Base-by-base conservation (phyloP, 352 stramenopile species). In the Salisapilia sapeloensis region DNA sequence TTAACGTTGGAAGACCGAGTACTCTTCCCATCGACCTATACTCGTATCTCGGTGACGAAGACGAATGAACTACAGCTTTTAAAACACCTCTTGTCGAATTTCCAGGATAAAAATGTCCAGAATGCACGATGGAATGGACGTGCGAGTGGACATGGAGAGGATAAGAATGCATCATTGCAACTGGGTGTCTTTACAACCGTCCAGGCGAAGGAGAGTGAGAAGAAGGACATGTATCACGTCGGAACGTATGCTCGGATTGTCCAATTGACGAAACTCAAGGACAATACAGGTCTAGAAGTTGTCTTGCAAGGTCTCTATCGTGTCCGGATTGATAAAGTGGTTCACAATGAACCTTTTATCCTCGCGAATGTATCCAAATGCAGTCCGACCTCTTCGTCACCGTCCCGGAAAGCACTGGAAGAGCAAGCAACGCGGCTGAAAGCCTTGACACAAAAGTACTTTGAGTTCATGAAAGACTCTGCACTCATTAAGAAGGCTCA, bases 11-110 rank as follows among this genome's bases (percentile, higher is more conserved):
- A 70, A 23, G 50, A 60, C 37, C 67, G 76, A 29, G 70, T 85
- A 31, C 61, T 85, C 22, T 85, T 85, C 43, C 70, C 70, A 9
- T 54, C 56, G 20, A 79, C 65, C 35, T 82, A 85, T 35, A 48
- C 82, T 46, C 70, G 70, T 21, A 56, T 85, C 15, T 50, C 64
- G 32, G 67, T 82, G 35, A 75, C 59, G 39, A 66, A 63, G 18
- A 33, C 63, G 11, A 59, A 55, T 13, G 61, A 60, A 30, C 49
- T 85, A 40, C 63, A 78, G 48, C 56, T 85, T 24, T 59, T 85
- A 26, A 81, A 85, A 32, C 65, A 85, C 33, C 47, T 81, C 6
- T 57, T 85, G 12, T 85, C 63, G 70, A 63, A 85, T 30, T 61
- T 75, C 10, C 61, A 69, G 19, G 48, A 58, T 32, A 57, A 50